A percentile compares a stretch with the other conserved stretches of the same genome.
phyloP scores from a whole-genome alignment of 2,329 filamentous ascomycete genomes.

The Talaromyces islandicus region DNA sequence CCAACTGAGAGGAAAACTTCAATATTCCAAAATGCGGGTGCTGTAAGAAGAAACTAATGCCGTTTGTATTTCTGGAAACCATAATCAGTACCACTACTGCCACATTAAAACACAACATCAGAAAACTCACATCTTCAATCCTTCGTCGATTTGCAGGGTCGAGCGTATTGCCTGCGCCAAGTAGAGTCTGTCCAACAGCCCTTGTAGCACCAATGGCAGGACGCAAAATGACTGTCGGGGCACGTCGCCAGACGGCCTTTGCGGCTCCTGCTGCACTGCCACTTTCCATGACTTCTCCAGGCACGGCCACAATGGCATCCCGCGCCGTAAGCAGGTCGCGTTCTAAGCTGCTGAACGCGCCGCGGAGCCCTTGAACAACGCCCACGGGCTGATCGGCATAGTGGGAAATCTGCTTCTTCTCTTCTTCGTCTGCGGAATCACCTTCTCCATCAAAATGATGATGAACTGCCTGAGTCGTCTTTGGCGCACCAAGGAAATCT shows the following conservation, averaged over 20 bases:
- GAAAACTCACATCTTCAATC: constrained; percentile 77
- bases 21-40: background rate
- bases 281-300: constrained; percentile 83
- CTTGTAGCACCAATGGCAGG: constrained; percentile 88
- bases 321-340: constrained; percentile 79
- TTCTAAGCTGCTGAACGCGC: constrained; percentile 75
- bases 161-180: constrained; percentile 87
- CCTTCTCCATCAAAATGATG: constrained; percentile 41
- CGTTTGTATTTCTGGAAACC: constrained; percentile 39
- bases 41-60: constrained; percentile 18
- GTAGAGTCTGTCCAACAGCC: constrained; percentile 78
- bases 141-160: constrained; percentile 76
- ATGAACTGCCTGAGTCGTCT: constrained; percentile 24
- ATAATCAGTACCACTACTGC: background rate
- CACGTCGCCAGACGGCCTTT: constrained; percentile 68
- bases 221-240: constrained; percentile 87
- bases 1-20: background rate
- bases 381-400: constrained; percentile 93
- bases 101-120: background rate
- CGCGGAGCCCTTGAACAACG: constrained; percentile 76
- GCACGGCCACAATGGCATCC: constrained; percentile 92
- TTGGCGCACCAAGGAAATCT: constrained; percentile 53
- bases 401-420: constrained; percentile 73
- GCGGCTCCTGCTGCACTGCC: constrained; percentile 74
- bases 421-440: constrained; percentile 57